Percentiles rank a stretch among this genome's conserved stretches.
Conservation (phyloP, 352 stramenopile species). For the Pythium vanterpoolii region DNA sequence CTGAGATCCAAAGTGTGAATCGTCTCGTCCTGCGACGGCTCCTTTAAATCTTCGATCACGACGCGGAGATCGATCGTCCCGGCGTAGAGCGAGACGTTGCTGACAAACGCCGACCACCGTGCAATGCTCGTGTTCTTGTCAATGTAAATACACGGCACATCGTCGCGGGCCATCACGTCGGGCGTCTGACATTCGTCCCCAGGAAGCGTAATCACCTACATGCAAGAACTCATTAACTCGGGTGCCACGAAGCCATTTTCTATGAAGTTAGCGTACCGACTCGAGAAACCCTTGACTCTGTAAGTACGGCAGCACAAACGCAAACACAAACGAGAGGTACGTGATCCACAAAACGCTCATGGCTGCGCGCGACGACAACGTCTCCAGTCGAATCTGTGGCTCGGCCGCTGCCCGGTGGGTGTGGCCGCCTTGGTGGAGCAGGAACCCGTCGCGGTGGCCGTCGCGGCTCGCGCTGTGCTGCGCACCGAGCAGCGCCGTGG, state of each 20-base stretch:
- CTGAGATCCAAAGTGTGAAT: conserved; percentile 5
- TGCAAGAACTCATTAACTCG: too few species aligned
- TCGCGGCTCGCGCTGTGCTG: conserved; percentile 3
- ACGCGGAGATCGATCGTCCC: conserved; percentile 63
- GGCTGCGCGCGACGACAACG: conserved; percentile 66
- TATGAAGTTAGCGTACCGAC: conserved; percentile 34
- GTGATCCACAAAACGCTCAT: conserved; percentile 72
- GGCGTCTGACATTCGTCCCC: conserved; percentile 41
- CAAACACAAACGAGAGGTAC: conserved; percentile 72
- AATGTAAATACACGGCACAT: conserved; percentile 66
- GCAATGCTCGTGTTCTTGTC: conserved; percentile 47
- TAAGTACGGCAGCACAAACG: conserved; percentile 67
- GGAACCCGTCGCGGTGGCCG: not conserved
- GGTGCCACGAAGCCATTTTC: too few species aligned
- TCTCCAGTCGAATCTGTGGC: conserved; percentile 76
- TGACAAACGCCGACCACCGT: conserved; percentile 63
- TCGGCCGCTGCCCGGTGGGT: conserved; percentile 18
- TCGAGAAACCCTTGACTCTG: conserved; percentile 72
- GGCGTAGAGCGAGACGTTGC: conserved; percentile 67
- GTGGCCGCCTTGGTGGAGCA: conserved; percentile 1
- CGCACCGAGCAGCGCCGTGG: conserved; percentile 24
- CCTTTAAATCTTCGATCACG: conserved; percentile 41
- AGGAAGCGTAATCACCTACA: conserved; percentile 48
- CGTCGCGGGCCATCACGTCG: not conserved
- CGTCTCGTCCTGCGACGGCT: too few species aligned